Evolutionary conservation across 495 filamentous ascomycete genomes (phyloP), one percentile per base, ranked within the genome.

Genomic region (Hypoxylon fuscum): DNA sequence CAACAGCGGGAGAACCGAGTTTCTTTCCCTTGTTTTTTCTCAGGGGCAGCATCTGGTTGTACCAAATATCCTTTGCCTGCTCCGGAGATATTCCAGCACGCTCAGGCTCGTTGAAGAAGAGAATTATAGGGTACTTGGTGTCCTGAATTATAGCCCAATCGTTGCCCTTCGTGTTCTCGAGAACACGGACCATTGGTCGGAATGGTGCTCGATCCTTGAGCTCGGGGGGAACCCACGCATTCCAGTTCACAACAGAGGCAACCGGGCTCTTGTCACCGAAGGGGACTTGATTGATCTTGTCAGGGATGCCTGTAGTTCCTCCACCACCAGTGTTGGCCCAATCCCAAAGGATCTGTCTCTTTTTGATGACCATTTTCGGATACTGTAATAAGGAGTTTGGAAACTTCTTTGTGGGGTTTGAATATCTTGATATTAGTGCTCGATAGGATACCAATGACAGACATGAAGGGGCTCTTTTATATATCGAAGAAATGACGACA

Each of bases 81-180:
- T 74, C 64, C 0, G 79, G 66, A 3, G 67, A 66, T 12, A 80
- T 77, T 11, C 72, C 72, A 27, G 68, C 61, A 34, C 77, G 69
- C 35, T 82, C 77, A 5, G 79, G 79, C 60, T 81, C 78, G 58
- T 82, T 82, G 71, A 79, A 76, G 55, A 70, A 82, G 34, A 76
- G 76, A 5, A 82, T 69, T 18, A 75, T 74, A 8, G 64, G 49
- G 17, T 68, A 57, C 5, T 69, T 64, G 9, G 66, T 54, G 21
- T 59, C 59, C 32, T 68, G 48, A 31, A 78, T 70, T 15, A 50
- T 70, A 1, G 58, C 46, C 76, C 78, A 81, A 21, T 81, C 79
- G 5, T 73, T 60, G 40, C 74, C 66, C 12, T 55, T 46, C n/a
- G 68, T 68, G 59, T 15, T 66, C 18, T 66, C 49, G 18, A 69